Conservation (phyloP, 345 rosid species). For the Excoecaria agallocha region DNA sequence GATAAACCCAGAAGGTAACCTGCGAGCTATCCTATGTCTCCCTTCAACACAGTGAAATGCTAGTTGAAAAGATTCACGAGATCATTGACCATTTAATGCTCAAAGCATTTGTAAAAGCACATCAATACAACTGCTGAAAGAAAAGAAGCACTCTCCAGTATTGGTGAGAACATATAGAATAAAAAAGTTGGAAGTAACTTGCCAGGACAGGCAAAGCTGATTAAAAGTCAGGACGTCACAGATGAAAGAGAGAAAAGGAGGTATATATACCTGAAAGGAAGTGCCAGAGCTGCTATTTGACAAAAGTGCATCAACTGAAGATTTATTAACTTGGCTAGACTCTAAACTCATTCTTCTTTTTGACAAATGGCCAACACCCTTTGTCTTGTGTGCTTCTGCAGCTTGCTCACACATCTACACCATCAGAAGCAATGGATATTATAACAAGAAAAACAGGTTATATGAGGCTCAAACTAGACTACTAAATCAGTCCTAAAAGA, state of each 20-base stretch:
- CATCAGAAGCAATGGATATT: slow-evolving; percentile 3
- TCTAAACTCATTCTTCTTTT: slow-evolving; percentile 78
- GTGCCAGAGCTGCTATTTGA: slow-evolving; percentile 47
- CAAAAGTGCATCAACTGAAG: slow-evolving; percentile 90
- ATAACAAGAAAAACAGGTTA: neutral
- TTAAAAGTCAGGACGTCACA: neutral
- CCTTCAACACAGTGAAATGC: too few species aligned
- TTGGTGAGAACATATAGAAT: neutral
- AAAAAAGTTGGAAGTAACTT: neutral
- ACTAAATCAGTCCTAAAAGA: neutral
- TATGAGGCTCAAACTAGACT: neutral
- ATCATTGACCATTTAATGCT: neutral
- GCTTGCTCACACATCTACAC: slow-evolving; percentile 97
- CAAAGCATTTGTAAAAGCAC: neutral
- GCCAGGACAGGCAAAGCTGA: neutral
- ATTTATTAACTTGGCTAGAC: slow-evolving; percentile 54
- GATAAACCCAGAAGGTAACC: neutral
- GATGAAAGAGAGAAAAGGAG: neutral
- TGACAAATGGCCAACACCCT: slow-evolving; percentile 51
- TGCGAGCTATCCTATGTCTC: neutral
- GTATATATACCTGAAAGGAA: slow-evolving; percentile 56
- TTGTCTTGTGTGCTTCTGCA: slow-evolving; percentile 90
- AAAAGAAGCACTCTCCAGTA: neutral
- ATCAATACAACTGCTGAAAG: neutral
- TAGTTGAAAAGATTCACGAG: too few species aligned